Percentiles rank a stretch among this genome's conserved stretches.
These are phyloP conservation scores for Phlyctochytrium bullatum DNA, from an alignment of 192 early-diverging fungal genomes.

Conservation along the genomic window DNA sequence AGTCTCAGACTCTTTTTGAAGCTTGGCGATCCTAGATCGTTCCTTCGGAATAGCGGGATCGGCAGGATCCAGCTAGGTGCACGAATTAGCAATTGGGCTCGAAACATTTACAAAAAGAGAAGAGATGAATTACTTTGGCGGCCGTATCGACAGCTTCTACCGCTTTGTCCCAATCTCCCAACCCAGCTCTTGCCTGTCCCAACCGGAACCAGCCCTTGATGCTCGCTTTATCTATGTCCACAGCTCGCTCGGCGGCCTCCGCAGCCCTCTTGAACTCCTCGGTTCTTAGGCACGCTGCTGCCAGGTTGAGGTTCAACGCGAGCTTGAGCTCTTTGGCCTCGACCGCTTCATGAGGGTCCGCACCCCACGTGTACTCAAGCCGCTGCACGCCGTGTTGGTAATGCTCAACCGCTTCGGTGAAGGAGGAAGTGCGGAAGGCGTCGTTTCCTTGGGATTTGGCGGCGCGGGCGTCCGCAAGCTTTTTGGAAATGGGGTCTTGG, in stretches of 20 bases:
- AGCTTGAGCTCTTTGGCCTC: slow-evolving; percentile 18
- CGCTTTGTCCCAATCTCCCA: slow-evolving; percentile 15
- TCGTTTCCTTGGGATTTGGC: slow-evolving; percentile 25
- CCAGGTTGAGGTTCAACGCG: slow-evolving; percentile 32
- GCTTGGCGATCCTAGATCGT: not conserved
- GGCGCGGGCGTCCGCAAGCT: slow-evolving; percentile 15
- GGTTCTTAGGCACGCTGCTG: slow-evolving; percentile 19
- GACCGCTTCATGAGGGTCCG: slow-evolving; percentile 9
- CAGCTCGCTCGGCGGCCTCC: slow-evolving; percentile 19
- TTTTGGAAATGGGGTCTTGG: slow-evolving; percentile 21
- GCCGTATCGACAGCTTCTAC: slow-evolving; percentile 12
- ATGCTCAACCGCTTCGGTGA: slow-evolving; percentile 1
- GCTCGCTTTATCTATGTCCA: slow-evolving; percentile 23
- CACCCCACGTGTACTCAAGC: slow-evolving; percentile 33
- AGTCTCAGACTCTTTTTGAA: not conserved
- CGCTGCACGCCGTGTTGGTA: slow-evolving; percentile 17
- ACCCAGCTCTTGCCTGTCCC: slow-evolving; percentile 16
- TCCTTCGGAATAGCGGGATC: not conserved
- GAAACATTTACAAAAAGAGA: not conserved
- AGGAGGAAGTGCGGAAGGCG: slow-evolving; percentile 13
- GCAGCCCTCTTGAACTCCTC: slow-evolving; percentile 21
- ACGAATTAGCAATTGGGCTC: not conserved
- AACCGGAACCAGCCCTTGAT: slow-evolving; percentile 22
- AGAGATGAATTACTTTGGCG: slow-evolving; percentile 7
- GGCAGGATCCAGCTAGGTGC: not conserved